phyloP scores from a whole-genome alignment of 208 protist species.

The Leishmania major region DNA sequence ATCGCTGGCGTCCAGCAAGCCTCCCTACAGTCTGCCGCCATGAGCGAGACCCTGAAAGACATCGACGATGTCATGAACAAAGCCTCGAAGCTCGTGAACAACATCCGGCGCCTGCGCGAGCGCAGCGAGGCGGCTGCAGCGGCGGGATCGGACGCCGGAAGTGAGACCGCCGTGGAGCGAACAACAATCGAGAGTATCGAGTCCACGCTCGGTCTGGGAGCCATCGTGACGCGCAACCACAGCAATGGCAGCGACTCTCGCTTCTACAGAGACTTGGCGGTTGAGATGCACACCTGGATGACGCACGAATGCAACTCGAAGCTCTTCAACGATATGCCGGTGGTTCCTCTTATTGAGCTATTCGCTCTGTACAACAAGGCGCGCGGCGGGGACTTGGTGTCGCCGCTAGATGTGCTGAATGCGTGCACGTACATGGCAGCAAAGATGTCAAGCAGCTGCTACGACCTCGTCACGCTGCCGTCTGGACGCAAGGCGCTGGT shows the following conservation, averaged over 20 bases:
- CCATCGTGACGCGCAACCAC: constrained; percentile 44
- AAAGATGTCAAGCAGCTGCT: constrained; percentile 37
- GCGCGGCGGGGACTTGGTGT: constrained; percentile 75
- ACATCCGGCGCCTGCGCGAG: constrained; percentile 64
- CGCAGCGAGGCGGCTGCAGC: constrained; percentile 36
- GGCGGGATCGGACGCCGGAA: constrained; percentile 24
- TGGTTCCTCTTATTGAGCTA: constrained; percentile 84
- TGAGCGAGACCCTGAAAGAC: constrained; percentile 67
- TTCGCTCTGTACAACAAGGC: constrained; percentile 88
- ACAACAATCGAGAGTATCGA: constrained; percentile 83
- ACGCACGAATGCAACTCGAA: constrained; percentile 73
- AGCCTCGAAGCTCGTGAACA: constrained; percentile 70
- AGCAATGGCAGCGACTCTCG: constrained; percentile 21
- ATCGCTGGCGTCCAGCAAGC: constrained; percentile 78
- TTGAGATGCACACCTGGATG: constrained; percentile 84
- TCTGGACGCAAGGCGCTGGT: constrained; percentile 79
- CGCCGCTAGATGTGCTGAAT: constrained; percentile 72
- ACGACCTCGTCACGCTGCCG: constrained; percentile 60
- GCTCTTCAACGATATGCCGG: constrained; percentile 71
- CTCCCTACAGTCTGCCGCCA: constrained; percentile 44
- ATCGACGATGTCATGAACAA: constrained; percentile 89
- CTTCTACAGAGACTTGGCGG: constrained; percentile 69
- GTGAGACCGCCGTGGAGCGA: constrained; percentile 34
- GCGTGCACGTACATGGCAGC: constrained; percentile 59
- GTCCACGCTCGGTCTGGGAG: constrained; percentile 76